These are phyloP conservation scores for Citrus sinensis DNA, from an alignment of 345 rosid genomes.

Conservation along the genomic window DVS_A1.0 CM039163.1:41171501-41172000, in stretches of 20 bases:
- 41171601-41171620: not conserved
- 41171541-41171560: rapidly evolving
- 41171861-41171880: conserved; percentile 94
- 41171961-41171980: not conserved
- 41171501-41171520: not conserved
- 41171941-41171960: conserved; percentile 11
- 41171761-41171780: conserved; percentile 85
- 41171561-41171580: not conserved
- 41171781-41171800: conserved; percentile 97
- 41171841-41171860: conserved; percentile 94
- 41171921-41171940: conserved; percentile 44
- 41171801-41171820: conserved; percentile 92
- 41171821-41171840: conserved; percentile 93
- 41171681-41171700: not conserved
- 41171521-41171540: too few species aligned
- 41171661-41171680: not conserved
- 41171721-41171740: conserved; percentile 24
- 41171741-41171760: conserved; percentile 94
- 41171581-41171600: not conserved
- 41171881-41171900: conserved; percentile 99
- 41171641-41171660: not conserved
- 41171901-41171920: conserved; percentile 97
- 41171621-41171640: not conserved
- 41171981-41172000: not conserved
- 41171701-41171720: not conserved